These are phyloP conservation scores for Endothia cerciana DNA, from an alignment of 2,329 filamentous ascomycete genomes.

Conservation along the genomic window DNA sequence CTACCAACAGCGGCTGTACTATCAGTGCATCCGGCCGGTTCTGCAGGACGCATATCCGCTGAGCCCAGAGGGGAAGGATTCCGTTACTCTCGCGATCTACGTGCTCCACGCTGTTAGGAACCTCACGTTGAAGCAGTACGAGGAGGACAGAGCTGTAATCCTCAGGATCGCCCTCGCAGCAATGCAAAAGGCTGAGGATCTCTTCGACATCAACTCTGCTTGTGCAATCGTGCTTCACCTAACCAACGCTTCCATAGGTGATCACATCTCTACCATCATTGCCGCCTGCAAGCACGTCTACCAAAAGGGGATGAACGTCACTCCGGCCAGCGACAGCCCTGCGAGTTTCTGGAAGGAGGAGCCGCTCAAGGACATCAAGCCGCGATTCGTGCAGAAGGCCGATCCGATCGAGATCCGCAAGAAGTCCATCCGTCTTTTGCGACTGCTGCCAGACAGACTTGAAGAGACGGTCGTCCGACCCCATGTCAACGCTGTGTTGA, in stretches of 20 bases:
- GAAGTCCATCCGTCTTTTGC: constrained; percentile 52
- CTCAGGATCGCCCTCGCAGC: constrained; percentile 54
- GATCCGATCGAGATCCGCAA: constrained; percentile 45
- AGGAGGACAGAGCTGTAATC: constrained; percentile 52
- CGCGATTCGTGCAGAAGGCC: constrained; percentile 12
- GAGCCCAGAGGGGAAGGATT: constrained; percentile 33
- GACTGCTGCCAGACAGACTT: constrained; percentile 51
- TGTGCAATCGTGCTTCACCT: constrained; percentile 53
- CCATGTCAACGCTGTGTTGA: constrained; percentile 48
- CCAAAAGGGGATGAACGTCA: constrained; percentile 30
- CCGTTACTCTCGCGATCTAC: constrained; percentile 50
- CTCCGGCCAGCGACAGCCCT: background rate
- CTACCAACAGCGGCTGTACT: constrained; percentile 55
- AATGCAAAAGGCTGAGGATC: constrained; percentile 46
- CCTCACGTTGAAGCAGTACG: constrained; percentile 55
- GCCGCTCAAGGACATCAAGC: background rate
- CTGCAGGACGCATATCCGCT: constrained; percentile 47
- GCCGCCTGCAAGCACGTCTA: constrained; percentile 47
- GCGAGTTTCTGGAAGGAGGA: constrained; percentile 7
- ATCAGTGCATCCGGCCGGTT: constrained; percentile 50
- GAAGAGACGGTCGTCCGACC: constrained; percentile 52
- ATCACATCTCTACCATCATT: constrained; percentile 55
- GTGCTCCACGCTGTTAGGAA: constrained; percentile 54
- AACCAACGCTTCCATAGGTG: constrained; percentile 45
- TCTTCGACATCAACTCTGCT: constrained; percentile 51